These are phyloP conservation scores for Thalia dealbata DNA, from an alignment of 176 grass and related monocot genomes.

Conservation along the genomic window DNA sequence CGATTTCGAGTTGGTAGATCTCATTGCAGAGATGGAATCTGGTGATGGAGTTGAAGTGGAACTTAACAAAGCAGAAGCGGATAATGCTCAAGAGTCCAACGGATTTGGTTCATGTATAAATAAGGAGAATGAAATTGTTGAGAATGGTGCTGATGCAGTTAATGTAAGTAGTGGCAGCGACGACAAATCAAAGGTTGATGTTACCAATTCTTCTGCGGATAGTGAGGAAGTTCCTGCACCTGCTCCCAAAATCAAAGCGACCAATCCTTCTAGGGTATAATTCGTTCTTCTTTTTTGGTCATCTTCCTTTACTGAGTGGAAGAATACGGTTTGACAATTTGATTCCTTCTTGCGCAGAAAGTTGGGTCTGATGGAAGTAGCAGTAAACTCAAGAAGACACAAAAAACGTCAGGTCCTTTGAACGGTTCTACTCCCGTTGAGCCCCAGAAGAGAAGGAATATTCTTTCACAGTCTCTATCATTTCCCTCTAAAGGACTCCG, in stretches of 20 bases:
- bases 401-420: slow-evolving; percentile 32
- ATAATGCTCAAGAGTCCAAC: background rate
- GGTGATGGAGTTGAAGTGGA: background rate
- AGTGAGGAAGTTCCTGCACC: slow-evolving; percentile 16
- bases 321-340: background rate
- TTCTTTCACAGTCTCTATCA: slow-evolving; percentile 56
- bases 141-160: slow-evolving; percentile 1
- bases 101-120: slow-evolving; percentile 4
- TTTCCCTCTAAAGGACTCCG: slow-evolving; percentile 32
- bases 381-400: slow-evolving; percentile 23
- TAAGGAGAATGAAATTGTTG: slow-evolving; percentile 9
- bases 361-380: slow-evolving; percentile 37
- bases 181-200: background rate
- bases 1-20: background rate
- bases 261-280: slow-evolving; percentile 4
- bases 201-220: background rate
- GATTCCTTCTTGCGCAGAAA: slow-evolving; percentile 31
- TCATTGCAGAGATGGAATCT: slow-evolving; percentile 11
- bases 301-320: background rate
- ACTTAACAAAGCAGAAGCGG: background rate
- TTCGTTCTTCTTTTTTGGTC: background rate
- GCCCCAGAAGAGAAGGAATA: slow-evolving; percentile 33
- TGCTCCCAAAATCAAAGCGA: background rate
- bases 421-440: slow-evolving; percentile 6
- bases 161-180: background rate